Evolutionary conservation across 2,329 filamentous ascomycete species (phyloP), one percentile per base, ranked within the genome.

Genomic region (Cryphonectria japonica): DNA sequence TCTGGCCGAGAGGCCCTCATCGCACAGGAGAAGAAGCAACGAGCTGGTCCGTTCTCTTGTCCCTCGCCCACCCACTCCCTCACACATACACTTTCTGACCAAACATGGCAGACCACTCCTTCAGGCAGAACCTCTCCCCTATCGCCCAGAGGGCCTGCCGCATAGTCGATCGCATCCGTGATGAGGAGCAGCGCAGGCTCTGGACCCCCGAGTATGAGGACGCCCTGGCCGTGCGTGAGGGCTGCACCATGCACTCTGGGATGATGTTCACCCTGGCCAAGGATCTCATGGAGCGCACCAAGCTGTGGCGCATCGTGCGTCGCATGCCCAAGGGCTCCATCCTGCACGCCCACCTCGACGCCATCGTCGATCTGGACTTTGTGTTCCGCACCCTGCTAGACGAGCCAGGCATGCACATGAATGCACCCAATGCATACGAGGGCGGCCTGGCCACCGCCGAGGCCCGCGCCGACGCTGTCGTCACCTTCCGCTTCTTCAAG

Each of bases 251-350:
- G 66, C 93, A 92, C 78, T 94, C 94, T 0, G 95, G 95, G 14
- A 97, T 97, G 92, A 96, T 97, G 92, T 98, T 97, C 81, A 91
- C 88, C 50, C 86, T 95, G 50, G 94, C 94, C 75, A 95, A 94
- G 80, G 88, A 90, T n/a, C 89, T 89, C 52, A 97, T 97, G 89
- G 93, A 97, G 81, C 85, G 86, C 75, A 97, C 93, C 19, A 90
- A 90, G 77, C 85, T 98, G 34, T 98, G 94, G 94, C 87, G 89
- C 74, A 96, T 98, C 76, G 87, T 97, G 22, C 88, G 91, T 71
- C 87, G 85, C 74, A 94, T 98, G 92, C 95, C 95, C 39, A 98
- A 98, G 80, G 96, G 95, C 16, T 87, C 91, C 11, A 84, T 97
- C 41, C 82, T 97, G 72, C 95, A 98, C 82, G 93, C 93, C 60